Evolutionary conservation across 2,329 filamentous ascomycete genomes (phyloP).

Genomic region (Colletotrichum aenigma): DNA sequence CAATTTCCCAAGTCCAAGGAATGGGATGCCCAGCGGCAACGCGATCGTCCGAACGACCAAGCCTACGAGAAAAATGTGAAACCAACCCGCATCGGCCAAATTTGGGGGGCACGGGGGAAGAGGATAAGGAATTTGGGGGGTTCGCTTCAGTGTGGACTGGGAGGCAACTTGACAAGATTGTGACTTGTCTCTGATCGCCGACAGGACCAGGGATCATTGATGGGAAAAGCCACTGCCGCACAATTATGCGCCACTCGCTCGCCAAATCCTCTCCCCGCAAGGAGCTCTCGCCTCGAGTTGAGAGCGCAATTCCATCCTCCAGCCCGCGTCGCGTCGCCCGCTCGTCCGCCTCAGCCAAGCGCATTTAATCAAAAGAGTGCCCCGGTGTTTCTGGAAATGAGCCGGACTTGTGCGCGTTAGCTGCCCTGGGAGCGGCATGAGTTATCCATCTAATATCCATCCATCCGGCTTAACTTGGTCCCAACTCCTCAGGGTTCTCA

Average conservation of each 20-base stretch:
- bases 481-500: background rate
- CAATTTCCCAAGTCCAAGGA: conserved; percentile 10
- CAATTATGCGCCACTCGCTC: background rate
- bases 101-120: background rate
- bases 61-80: background rate
- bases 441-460: background rate
- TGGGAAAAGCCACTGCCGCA: background rate
- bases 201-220: background rate
- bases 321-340: background rate
- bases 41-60: conserved; percentile 2
- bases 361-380: background rate
- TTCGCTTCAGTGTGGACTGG: background rate
- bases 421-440: background rate
- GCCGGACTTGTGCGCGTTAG: background rate
- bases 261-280: background rate
- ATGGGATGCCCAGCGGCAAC: conserved; percentile 4
- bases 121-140: background rate
- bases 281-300: background rate
- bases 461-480: background rate
- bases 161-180: conserved; percentile 17
- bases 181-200: conserved; percentile 19
- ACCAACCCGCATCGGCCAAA: background rate
- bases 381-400: conserved; percentile 1
- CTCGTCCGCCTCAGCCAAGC: background rate
- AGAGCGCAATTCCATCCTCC: background rate